Conservation (phyloP, 2,329 filamentous ascomycete species). For the Lecanicillium sp. region DNA sequence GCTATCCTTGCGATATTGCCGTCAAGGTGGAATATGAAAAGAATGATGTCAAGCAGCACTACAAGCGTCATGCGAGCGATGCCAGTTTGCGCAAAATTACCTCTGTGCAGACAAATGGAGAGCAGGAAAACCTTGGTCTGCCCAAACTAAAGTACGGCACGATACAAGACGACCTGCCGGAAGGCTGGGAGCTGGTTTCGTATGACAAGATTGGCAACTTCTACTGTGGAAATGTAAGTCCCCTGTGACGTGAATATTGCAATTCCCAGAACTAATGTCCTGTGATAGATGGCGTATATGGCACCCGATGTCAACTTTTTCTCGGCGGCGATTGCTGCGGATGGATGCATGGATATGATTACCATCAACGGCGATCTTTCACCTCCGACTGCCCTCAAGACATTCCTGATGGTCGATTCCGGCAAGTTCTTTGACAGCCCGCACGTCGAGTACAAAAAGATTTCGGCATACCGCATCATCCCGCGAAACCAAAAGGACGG, state of each 20-base stretch:
- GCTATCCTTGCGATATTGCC: constrained; percentile 85
- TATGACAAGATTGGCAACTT: constrained; percentile 82
- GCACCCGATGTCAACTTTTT: constrained; percentile 83
- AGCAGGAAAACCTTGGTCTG: constrained; percentile 42
- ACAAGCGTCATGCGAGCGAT: constrained; percentile 42
- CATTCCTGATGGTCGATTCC: constrained; percentile 64
- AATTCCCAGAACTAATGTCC: background rate
- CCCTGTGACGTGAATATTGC: background rate
- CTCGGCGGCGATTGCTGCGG: constrained; percentile 69
- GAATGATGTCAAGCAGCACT: constrained; percentile 63
- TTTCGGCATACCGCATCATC: constrained; percentile 78
- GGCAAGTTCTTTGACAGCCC: constrained; percentile 73
- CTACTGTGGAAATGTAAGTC: constrained; percentile 76
- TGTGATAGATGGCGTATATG: constrained; percentile 74
- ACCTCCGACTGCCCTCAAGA: constrained; percentile 55
- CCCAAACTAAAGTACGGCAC: constrained; percentile 75
- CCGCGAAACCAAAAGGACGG: constrained; percentile 65
- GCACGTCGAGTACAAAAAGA: constrained; percentile 73
- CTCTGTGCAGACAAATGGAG: constrained; percentile 1
- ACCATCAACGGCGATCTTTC: constrained; percentile 70
- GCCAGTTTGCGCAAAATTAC: constrained; percentile 14
- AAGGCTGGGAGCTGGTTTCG: constrained; percentile 66
- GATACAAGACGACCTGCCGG: constrained; percentile 65
- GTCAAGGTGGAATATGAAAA: constrained; percentile 81
- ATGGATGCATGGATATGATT: constrained; percentile 81